A percentile compares a stretch with the other conserved stretches of the same genome.
Conservation (phyloP, 2,329 filamentous ascomycete species). For the Exophiala bonariae region DNA sequence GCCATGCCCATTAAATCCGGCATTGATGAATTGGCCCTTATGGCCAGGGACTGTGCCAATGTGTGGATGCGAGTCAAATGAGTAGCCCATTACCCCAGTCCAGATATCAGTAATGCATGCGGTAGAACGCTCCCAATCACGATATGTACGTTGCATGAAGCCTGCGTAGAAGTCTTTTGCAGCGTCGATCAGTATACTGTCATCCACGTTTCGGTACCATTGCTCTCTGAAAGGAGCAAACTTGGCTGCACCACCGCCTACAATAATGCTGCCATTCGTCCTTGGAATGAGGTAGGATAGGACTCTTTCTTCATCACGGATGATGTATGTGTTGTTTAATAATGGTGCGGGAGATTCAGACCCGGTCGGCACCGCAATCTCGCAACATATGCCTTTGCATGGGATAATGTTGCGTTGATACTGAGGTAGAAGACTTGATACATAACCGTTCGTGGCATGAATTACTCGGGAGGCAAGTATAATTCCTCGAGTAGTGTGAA, state of each 20-base stretch:
- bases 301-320: slow-evolving; percentile 29
- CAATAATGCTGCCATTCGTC: slow-evolving; percentile 54
- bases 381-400: slow-evolving; percentile 57
- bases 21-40: slow-evolving; percentile 54
- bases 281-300: slow-evolving; percentile 60
- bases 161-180: slow-evolving; percentile 38
- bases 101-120: slow-evolving; percentile 37
- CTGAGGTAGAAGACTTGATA: slow-evolving; percentile 68
- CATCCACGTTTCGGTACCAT: slow-evolving; percentile 50
- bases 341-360: slow-evolving; percentile 22
- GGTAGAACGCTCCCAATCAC: slow-evolving; percentile 35
- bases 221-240: slow-evolving; percentile 30
- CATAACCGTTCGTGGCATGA: slow-evolving; percentile 83
- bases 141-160: slow-evolving; percentile 38
- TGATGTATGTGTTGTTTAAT: slow-evolving; percentile 32
- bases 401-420: slow-evolving; percentile 74
- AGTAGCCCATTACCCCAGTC: slow-evolving; percentile 53
- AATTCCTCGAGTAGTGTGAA: slow-evolving; percentile 64
- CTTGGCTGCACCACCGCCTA: slow-evolving; percentile 59
- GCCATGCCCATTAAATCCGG: slow-evolving; percentile 65
- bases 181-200: slow-evolving; percentile 50
- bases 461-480: slow-evolving; percentile 65
- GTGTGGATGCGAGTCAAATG: slow-evolving; percentile 49
- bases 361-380: slow-evolving; percentile 30
- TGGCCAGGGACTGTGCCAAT: slow-evolving; percentile 50